A percentile compares a stretch with the other conserved stretches of the same genome.
Evolutionary conservation across 345 rosid genomes (phyloP).

Genomic region (Gossypium longicalyx): DNA sequence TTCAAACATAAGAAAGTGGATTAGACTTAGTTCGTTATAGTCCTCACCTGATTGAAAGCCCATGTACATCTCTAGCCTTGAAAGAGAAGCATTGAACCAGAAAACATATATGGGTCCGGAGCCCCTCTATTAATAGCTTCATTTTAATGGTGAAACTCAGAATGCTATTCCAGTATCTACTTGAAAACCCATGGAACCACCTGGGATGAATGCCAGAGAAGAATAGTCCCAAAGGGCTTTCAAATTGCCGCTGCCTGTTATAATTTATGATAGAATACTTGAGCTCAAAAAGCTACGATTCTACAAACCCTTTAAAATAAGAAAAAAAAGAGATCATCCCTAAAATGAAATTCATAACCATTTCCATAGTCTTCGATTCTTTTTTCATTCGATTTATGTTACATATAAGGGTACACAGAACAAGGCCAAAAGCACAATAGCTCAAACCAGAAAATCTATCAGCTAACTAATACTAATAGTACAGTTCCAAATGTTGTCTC

Average conservation of each 20-base stretch:
- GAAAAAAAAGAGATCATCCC: not conserved
- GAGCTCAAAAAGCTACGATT: not conserved
- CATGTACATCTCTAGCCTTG: too few species aligned
- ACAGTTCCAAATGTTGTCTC: constrained; percentile 21
- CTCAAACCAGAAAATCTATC: constrained; percentile 21
- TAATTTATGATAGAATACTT: not conserved
- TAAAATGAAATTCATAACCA: constrained; percentile 9
- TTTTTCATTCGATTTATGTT: not conserved
- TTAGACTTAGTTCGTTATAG: too few species aligned
- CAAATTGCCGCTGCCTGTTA: constrained; percentile 19
- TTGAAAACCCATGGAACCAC: constrained; percentile 39
- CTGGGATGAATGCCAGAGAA: constrained; percentile 50
- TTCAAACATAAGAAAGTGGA: too few species aligned
- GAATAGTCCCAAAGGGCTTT: constrained; percentile 43
- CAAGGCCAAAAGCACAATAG: constrained; percentile 9
- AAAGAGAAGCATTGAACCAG: too few species aligned
- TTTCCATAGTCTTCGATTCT: not conserved
- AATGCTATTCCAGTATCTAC: too few species aligned
- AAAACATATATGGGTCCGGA: too few species aligned
- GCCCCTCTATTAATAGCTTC: too few species aligned
- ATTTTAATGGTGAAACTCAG: too few species aligned
- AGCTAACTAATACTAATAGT: constrained; percentile 9
- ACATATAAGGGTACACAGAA: not conserved
- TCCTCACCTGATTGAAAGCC: too few species aligned
- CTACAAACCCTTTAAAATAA: not conserved